Base-by-base conservation (phyloP, 2,329 filamentous ascomycete species). In the Dactylellina sp. region DNA sequence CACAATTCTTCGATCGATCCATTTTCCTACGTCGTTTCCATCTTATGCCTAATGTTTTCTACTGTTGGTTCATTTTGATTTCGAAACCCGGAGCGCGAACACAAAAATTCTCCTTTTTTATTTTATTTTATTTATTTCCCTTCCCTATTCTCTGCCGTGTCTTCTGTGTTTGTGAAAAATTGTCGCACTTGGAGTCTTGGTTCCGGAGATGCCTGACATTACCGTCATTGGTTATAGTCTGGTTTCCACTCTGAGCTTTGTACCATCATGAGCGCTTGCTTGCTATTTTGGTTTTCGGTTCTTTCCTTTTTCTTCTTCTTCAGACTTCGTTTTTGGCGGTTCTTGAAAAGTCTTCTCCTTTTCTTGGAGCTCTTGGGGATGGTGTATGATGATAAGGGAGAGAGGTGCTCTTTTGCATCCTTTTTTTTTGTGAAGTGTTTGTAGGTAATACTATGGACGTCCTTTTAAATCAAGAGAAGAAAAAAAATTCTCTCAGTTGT, bases 251-350 rank as follows among this genome's bases (percentile, higher is more conserved):
- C 20, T 40, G 65, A 47, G 49, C 42, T 50, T 65, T 55, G 64
- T 62, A 59, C 59, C 20, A 72, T 60, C 53, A 52, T 60, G 35
- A 64, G 47, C 53, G 52, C 44, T 12, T 47, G 47, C 46, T n/a
- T 6, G 39, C 18, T 35, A 22, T 12, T n/a, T 55, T 20, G 18
- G 14, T 11, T 61, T 20, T 53, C 46, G 40, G 28, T 53, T 40
- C 25, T 56, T 18, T 56, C 46, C 35, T 44, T 35, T 12, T 53
- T 37, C 22, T 65, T 52, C 28, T 55, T 25, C 55, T 24, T 35
- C 37, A n/a, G 28, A 44, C 20, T 28, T 35, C 42, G 25, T 55
- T 39, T 40, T 37, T 37, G 50, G 28, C 2, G n/a, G n/a, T n/a
- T n/a, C n/a, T n/a, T n/a, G n/a, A n/a, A n/a, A n/a, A n/a, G n/a